Percentiles rank a stretch among this genome's conserved stretches.
These are phyloP conservation scores for Fusarium sterilihyphosum DNA, from an alignment of 2,329 filamentous ascomycete genomes.

Conservation along the genomic window DNA sequence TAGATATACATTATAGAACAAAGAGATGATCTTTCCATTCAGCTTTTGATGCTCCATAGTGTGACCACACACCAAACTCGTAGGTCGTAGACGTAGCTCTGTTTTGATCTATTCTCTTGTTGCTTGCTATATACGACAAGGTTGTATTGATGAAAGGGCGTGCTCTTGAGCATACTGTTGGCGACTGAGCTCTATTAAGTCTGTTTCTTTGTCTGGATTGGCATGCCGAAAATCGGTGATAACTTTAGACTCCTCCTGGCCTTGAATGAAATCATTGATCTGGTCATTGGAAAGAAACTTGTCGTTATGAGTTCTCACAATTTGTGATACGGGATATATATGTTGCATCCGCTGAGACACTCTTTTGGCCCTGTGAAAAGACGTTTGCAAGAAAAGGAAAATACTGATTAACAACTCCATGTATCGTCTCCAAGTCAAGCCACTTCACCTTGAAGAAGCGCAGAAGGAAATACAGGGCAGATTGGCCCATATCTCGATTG, in stretches of 20 bases:
- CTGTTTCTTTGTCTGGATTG: background rate
- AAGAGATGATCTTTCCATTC: background rate
- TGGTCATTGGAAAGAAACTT: background rate
- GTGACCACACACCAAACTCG: background rate
- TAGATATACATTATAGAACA: background rate
- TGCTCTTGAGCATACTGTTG: background rate
- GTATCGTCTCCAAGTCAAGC: background rate
- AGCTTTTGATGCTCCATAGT: background rate
- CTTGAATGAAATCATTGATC: background rate
- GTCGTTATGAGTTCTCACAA: too few species aligned
- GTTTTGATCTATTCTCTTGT: background rate
- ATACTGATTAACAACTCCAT: background rate
- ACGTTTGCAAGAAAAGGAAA: background rate
- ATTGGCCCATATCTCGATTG: too few species aligned
- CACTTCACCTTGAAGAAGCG: background rate
- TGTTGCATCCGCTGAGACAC: background rate
- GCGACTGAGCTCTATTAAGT: background rate
- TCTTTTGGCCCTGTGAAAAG: too few species aligned
- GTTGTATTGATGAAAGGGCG: background rate
- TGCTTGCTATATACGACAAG: background rate
- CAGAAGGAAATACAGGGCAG: background rate
- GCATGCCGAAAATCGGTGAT: background rate
- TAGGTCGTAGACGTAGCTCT: background rate
- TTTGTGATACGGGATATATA: background rate
- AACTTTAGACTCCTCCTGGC: background rate